A percentile compares a stretch with the other conserved stretches of the same genome.
Evolutionary conservation across 2,329 filamentous ascomycete species (phyloP).

Genomic region (Fusarium citri): DNA sequence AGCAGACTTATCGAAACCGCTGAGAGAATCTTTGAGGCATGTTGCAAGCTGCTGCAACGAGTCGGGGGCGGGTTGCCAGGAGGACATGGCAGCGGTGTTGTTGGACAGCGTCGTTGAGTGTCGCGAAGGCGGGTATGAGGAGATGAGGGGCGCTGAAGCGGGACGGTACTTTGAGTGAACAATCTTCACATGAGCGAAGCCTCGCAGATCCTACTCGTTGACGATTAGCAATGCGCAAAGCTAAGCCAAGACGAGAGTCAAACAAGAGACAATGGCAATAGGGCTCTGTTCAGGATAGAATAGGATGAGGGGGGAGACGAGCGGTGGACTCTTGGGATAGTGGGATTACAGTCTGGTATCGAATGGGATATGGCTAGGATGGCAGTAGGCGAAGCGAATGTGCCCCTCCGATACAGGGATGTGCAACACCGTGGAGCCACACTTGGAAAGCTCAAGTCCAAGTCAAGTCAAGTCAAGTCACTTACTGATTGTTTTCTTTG

Average conservation of each 20-base stretch:
- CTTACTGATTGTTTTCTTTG: conserved; percentile 14
- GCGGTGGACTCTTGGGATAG: conserved; percentile 43
- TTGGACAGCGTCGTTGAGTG: conserved; percentile 27
- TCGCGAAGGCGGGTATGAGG: conserved; percentile 27
- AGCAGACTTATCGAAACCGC: conserved; percentile 79
- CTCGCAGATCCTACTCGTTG: conserved; percentile 40
- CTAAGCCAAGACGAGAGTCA: conserved; percentile 18
- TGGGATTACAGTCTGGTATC: conserved; percentile 21
- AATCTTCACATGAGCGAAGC: conserved; percentile 46
- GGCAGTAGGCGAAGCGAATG: conserved; percentile 45
- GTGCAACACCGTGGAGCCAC: conserved; percentile 44
- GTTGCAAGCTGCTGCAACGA: conserved; percentile 89
- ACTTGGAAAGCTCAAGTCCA: conserved; percentile 35
- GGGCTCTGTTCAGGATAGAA: conserved; percentile 17
- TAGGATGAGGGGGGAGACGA: conserved; percentile 30
- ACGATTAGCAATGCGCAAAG: conserved; percentile 40
- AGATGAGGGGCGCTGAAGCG: conserved; percentile 34
- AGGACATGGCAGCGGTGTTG: conserved; percentile 72
- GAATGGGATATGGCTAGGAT: conserved; percentile 32
- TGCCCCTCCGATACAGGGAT: conserved; percentile 47
- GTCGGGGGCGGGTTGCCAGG: conserved; percentile 91
- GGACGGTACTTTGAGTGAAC: conserved; percentile 27
- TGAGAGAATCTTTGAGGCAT: conserved; percentile 92
- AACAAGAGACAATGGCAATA: conserved; percentile 25
- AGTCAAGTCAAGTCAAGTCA: conserved; percentile 27